phyloP scores from a whole-genome alignment of 352 stramenopile species.

The Albugo candida region DNA sequence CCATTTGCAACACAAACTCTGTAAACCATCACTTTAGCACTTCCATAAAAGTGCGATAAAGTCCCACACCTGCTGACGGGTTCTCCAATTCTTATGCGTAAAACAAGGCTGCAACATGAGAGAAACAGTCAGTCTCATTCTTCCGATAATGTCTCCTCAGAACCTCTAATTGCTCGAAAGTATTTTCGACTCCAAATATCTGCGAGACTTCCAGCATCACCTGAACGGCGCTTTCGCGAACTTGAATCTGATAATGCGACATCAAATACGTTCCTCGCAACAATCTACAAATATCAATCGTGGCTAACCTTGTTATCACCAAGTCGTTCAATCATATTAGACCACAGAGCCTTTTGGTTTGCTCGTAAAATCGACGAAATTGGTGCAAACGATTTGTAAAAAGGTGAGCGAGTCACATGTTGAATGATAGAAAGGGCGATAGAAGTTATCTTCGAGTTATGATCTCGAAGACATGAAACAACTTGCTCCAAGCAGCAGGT shows the following conservation, averaged over 20 bases:
- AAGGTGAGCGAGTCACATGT: too few relatives aligned
- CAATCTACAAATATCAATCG: background rate
- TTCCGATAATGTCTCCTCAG: background rate
- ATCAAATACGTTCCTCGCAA: background rate
- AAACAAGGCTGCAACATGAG: constrained; percentile 13
- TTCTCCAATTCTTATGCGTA: constrained; percentile 72
- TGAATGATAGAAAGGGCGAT: constrained; percentile 28
- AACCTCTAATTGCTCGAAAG: constrained; percentile 37
- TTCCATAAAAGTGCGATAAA: background rate
- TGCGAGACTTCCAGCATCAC: constrained; percentile 41
- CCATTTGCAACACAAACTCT: constrained; percentile 52
- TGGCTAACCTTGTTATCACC: constrained; percentile 46
- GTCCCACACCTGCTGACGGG: constrained; percentile 37
- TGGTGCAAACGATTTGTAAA: too few relatives aligned
- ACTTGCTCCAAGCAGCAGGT: background rate
- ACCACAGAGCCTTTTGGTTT: constrained; percentile 49
- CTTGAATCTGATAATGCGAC: constrained; percentile 8
- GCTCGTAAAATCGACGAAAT: constrained; percentile 5
- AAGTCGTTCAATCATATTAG: constrained; percentile 40
- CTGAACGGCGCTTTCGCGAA: constrained; percentile 55
- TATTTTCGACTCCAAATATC: constrained; percentile 30
- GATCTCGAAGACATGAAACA: constrained; percentile 34
- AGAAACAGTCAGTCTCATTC: background rate
- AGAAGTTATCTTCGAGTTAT: constrained; percentile 68
- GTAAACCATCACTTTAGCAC: background rate